phyloP scores from a whole-genome alignment of 2,329 filamentous ascomycete species.

The Sarocladium oryzae region DNA sequence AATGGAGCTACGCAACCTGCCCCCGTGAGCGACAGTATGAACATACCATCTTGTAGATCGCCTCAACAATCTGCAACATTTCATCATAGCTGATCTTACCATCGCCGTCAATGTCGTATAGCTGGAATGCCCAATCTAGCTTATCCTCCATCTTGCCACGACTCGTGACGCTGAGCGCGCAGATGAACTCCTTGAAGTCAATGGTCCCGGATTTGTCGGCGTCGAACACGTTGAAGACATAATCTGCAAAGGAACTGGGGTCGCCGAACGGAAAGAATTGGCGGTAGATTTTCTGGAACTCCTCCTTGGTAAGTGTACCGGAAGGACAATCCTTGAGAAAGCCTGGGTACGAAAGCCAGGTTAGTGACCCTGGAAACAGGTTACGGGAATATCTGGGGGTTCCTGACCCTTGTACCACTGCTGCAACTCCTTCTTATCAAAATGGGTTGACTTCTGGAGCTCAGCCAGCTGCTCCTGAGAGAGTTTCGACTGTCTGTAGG shows the following conservation, averaged over 20 bases:
- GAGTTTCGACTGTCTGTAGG: constrained; percentile 86
- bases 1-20: too few relatives aligned
- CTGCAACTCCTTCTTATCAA: constrained; percentile 98
- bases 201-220: constrained; percentile 95
- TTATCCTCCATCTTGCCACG: constrained; percentile 99
- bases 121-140: constrained; percentile 97
- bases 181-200: constrained; percentile 99
- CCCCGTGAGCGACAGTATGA: background rate
- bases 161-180: constrained; percentile 92
- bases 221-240: constrained; percentile 99
- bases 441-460: constrained; percentile 94
- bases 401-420: constrained; percentile 97
- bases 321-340: constrained; percentile 98
- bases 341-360: constrained; percentile 44
- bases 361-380: background rate
- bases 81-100: constrained; percentile 99
- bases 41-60: constrained; percentile 97
- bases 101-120: constrained; percentile 98
- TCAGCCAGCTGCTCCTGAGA: constrained; percentile 93
- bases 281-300: constrained; percentile 99
- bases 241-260: constrained; percentile 94
- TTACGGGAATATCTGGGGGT: constrained; percentile 1
- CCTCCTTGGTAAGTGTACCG: constrained; percentile 93
- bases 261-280: constrained; percentile 99
- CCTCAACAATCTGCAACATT: constrained; percentile 97